Base-by-base conservation (phyloP, 2,329 filamentous ascomycete species). In the Penicillium frequentans region DNA sequence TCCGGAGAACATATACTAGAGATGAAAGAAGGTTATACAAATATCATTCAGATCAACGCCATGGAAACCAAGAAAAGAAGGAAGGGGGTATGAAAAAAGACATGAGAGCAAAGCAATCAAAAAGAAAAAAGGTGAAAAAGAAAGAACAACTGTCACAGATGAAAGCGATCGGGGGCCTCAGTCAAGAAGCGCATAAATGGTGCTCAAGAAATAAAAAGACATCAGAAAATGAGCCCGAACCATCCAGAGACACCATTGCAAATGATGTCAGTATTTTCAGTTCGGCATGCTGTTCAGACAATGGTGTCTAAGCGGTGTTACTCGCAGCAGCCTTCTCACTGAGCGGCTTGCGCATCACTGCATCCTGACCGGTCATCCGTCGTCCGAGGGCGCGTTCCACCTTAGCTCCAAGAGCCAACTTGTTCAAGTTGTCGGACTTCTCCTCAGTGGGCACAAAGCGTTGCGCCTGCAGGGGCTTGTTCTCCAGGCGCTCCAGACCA, bases 301-400 rank as follows among this genome's bases (percentile, higher is more conserved):
- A 47, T 48, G 46, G 5, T 29, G 24, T 35, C 23, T 39, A 54
- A 29, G 52, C 48, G 47, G 62, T 64, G 27, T 61, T 65, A 56
- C 63, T 56, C n/a, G 60, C 56, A 16, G 61, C 66, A 16, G 64
- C 52, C 64, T 79, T 79, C 66, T 77, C 77, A 45, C 65, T 72
- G 58, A 77, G 56, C 29, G 78, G 84, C 62, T 89, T 86, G 82
- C 95, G 93, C 74, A 90, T 88, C 49, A 77, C 70, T 64, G 93
- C 93, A 69, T 97, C 93, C 76, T 97, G 93, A 65, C 90, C 80
- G 27, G 85, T 89, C 92, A 96, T 95, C 69, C 93, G 86, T 64
- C 92, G 84, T 65, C 89, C 89, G 54, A 97, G 85, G 23, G 93
- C 92, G 59, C 93, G 87, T 73, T 96, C 92, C 42, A 96, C 85